Percentiles rank a stretch among this genome's conserved stretches.
Evolutionary conservation across 345 rosid genomes (phyloP).

Genomic region (Microcos paniculata): DNA sequence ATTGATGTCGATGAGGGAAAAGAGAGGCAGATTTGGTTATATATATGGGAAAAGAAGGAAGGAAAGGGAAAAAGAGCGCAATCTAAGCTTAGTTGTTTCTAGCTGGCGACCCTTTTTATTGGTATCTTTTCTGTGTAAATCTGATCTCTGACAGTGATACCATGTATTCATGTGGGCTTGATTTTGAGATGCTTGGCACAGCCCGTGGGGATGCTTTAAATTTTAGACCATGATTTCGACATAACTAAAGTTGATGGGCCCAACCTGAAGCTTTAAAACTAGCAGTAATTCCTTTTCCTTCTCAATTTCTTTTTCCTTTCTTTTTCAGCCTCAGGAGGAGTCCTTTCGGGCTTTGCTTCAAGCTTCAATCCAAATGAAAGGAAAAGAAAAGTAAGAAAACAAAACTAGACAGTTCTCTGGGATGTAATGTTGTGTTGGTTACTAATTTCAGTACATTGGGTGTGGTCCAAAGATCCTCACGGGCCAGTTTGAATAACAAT

Average conservation of each 20-base stretch:
- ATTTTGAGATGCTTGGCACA: slow-evolving; percentile 15
- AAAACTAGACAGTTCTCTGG: not conserved
- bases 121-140: slow-evolving; percentile 8
- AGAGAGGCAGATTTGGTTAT: slow-evolving; percentile 11
- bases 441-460: not conserved
- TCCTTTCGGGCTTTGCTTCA: not conserved
- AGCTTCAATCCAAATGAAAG: not conserved
- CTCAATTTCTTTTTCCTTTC: not conserved
- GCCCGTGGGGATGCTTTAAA: slow-evolving; percentile 27
- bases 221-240: slow-evolving; percentile 21
- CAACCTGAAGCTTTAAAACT: not conserved
- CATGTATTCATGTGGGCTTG: slow-evolving; percentile 28
- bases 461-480: slow-evolving; percentile 7
- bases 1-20: not conserved
- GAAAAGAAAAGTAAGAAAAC: not conserved
- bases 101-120: slow-evolving; percentile 39
- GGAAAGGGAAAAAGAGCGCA: not conserved
- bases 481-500: not conserved
- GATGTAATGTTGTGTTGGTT: too few relatives aligned
- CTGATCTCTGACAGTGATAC: slow-evolving; percentile 21
- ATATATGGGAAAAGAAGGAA: slow-evolving; percentile 1
- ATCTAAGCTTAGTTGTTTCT: slow-evolving; percentile 37
- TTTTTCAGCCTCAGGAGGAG: not conserved
- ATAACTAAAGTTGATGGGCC: slow-evolving; percentile 9
- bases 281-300: not conserved